Percentiles rank a stretch among this genome's conserved stretches.
phyloP scores from a whole-genome alignment of 2,329 filamentous ascomycete species.

The Dothideomycetes sp. region DNA sequence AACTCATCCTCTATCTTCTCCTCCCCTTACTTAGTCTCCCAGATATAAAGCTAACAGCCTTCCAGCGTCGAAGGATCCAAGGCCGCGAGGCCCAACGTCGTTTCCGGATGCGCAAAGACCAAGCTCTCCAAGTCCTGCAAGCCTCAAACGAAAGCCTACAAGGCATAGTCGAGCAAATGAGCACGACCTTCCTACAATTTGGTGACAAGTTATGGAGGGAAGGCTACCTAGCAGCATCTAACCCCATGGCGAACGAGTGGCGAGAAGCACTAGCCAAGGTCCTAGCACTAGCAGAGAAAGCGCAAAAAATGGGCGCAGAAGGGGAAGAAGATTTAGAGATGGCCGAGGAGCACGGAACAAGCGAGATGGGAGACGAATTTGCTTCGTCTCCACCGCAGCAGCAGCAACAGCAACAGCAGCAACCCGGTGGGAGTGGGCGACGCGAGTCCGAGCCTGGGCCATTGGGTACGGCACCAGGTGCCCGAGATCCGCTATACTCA shows the following conservation, averaged over 20 bases:
- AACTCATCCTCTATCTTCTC: no score
- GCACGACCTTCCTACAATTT: neutral
- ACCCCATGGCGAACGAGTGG: neutral
- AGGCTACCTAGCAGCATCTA: neutral
- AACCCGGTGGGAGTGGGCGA: no score
- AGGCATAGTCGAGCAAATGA: neutral
- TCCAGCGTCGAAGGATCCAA: neutral
- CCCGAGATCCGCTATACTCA: neutral
- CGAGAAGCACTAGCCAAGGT: neutral
- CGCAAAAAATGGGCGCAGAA: neutral
- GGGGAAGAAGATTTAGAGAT: neutral
- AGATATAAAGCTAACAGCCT: no score
- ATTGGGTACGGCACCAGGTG: neutral
- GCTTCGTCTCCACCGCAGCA: neutral
- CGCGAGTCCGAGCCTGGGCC: neutral
- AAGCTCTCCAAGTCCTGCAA: neutral
- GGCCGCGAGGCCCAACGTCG: neutral
- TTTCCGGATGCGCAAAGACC: neutral
- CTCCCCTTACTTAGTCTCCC: no score
- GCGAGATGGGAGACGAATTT: no score
- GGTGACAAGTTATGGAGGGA: neutral
- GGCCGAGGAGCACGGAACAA: no score
- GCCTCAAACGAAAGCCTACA: neutral
- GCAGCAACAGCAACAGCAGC: neutral
- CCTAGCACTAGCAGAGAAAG: neutral